A percentile compares a stretch with the other conserved stretches of the same genome.
Evolutionary conservation across 192 early-diverging fungal species (phyloP).

Genomic region (Geranomyces michiganensis): DNA sequence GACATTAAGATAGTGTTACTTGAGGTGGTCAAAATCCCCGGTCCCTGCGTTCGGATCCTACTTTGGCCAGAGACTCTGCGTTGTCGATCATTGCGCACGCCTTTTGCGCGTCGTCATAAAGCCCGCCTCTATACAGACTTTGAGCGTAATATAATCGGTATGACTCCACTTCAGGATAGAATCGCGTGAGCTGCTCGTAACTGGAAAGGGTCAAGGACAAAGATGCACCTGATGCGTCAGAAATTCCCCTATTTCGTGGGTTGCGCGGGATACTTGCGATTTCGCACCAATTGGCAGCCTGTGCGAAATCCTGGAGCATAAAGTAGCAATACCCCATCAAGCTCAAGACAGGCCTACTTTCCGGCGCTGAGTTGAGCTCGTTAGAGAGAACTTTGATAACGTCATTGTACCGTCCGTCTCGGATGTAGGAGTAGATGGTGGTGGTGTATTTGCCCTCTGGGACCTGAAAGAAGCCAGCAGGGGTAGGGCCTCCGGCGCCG

Average conservation of each 20-base stretch:
- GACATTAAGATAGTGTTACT: background rate
- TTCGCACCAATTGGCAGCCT: conserved; percentile 48
- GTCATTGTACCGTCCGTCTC: conserved; percentile 54
- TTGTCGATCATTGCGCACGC: conserved; percentile 52
- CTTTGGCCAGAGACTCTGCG: conserved; percentile 50
- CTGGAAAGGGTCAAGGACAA: conserved; percentile 21
- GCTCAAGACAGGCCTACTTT: conserved; percentile 54
- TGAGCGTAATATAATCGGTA: conserved; percentile 65
- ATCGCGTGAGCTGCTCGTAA: conserved; percentile 60
- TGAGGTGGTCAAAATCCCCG: background rate
- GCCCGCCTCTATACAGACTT: conserved; percentile 57
- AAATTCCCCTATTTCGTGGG: too few relatives aligned
- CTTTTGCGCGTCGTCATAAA: conserved; percentile 56
- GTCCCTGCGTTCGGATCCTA: conserved; percentile 6
- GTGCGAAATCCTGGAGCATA: conserved; percentile 57
- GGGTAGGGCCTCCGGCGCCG: conserved; percentile 41
- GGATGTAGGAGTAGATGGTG: conserved; percentile 61
- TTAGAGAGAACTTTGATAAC: conserved; percentile 59
- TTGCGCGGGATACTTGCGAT: background rate
- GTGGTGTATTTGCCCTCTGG: conserved; percentile 63
- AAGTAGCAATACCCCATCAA: conserved; percentile 62
- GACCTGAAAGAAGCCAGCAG: conserved; percentile 47
- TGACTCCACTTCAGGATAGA: conserved; percentile 52
- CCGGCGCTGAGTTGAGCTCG: conserved; percentile 50
- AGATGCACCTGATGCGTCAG: background rate